Percentiles rank a stretch among this genome's conserved stretches.
Evolutionary conservation across 306 rosid genomes (phyloP).

Genomic region (Corylus avellana): DNA sequence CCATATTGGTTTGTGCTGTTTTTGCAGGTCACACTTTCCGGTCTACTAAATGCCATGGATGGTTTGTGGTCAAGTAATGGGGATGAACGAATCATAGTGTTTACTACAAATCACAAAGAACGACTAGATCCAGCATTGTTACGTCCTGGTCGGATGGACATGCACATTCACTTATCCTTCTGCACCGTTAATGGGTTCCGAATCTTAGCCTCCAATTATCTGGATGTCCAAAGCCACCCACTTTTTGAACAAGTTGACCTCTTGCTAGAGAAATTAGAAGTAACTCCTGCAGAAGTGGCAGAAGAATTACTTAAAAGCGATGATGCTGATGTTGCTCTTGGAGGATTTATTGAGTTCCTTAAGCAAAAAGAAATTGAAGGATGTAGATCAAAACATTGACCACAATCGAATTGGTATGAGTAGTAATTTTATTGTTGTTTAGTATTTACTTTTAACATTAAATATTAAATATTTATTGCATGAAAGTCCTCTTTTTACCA

Average conservation of each 20-base stretch:
- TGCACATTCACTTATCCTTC: slow-evolving; percentile 47
- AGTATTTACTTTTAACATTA: too few relatives aligned
- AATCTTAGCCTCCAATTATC: slow-evolving; percentile 40
- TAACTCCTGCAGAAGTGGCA: slow-evolving; percentile 46
- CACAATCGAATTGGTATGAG: too few relatives aligned
- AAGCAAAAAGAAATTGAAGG: slow-evolving; percentile 16
- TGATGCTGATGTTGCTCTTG: slow-evolving; percentile 27
- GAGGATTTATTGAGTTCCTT: slow-evolving; percentile 33
- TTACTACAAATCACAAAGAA: slow-evolving; percentile 49
- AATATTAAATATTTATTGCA: too few relatives aligned
- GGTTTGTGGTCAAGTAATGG: slow-evolving; percentile 55
- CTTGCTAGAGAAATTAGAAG: slow-evolving; percentile 24
- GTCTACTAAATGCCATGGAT: slow-evolving; percentile 40
- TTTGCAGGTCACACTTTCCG: slow-evolving; percentile 27
- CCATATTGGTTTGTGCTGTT: too few relatives aligned
- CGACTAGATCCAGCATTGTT: slow-evolving; percentile 44
- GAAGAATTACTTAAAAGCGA: slow-evolving; percentile 51
- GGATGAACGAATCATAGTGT: slow-evolving; percentile 49
- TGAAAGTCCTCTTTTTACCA: too few relatives aligned
- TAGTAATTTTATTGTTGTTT: too few relatives aligned
- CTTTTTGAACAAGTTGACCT: slow-evolving; percentile 17
- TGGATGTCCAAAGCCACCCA: slow-evolving; percentile 7
- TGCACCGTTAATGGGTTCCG: slow-evolving; percentile 32
- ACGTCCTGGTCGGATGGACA: slow-evolving; percentile 49
- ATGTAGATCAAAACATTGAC: too few relatives aligned